phyloP scores from a whole-genome alignment of 345 rosid genomes.

The Hirschfeldia incana region DNA sequence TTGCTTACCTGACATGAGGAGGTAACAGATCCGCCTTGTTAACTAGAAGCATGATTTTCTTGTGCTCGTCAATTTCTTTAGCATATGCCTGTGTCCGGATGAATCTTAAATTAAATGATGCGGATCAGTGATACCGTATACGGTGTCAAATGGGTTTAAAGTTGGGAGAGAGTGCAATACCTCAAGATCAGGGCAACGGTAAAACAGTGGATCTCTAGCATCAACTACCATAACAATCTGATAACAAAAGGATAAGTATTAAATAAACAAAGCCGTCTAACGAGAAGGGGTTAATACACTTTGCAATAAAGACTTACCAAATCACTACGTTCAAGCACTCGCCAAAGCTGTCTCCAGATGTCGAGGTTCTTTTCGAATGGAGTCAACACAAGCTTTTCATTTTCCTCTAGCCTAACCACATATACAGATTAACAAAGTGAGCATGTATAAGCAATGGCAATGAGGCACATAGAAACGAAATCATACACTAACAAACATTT shows the following conservation, averaged over 20 bases:
- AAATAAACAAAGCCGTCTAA: not conserved
- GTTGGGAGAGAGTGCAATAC: constrained; percentile 42
- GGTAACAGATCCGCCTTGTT: constrained; percentile 99
- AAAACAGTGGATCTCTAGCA: constrained; percentile 88
- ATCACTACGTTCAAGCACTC: constrained; percentile 96
- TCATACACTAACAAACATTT: constrained; percentile 9
- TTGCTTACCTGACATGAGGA: constrained; percentile 58
- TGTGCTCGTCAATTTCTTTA: constrained; percentile 71
- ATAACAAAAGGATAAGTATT: constrained; percentile 19
- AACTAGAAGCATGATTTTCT: constrained; percentile 79
- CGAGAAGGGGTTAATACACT: not conserved
- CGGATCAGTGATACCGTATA: not conserved
- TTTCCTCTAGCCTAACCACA: constrained; percentile 81
- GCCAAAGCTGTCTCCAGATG: constrained; percentile 99
- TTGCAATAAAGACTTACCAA: constrained; percentile 53
- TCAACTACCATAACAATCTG: constrained; percentile 99
- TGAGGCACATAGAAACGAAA: not conserved
- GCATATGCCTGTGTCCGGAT: constrained; percentile 64
- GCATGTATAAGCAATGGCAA: constrained; percentile 9
- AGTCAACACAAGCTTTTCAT: constrained; percentile 89
- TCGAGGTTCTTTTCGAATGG: constrained; percentile 98
- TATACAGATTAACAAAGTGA: constrained; percentile 9
- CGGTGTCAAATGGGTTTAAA: constrained; percentile 12
- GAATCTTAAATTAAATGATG: constrained; percentile 11
- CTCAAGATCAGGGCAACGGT: constrained; percentile 95